Evolutionary conservation across 2,329 filamentous ascomycete species (phyloP).

Genomic region (Chaetomium sp.): DNA sequence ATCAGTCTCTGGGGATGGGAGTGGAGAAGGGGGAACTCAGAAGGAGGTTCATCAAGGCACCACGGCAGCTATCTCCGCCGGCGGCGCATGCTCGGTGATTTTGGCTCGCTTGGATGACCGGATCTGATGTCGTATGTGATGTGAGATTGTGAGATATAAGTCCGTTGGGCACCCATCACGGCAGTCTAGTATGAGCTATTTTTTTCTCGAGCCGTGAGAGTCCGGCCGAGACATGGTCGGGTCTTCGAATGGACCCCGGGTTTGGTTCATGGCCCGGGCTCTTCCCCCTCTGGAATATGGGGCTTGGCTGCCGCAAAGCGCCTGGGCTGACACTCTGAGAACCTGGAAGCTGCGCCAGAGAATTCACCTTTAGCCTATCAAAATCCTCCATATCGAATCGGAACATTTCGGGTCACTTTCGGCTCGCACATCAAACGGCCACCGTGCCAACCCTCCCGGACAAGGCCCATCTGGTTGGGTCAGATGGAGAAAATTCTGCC

Average conservation of each 20-base stretch:
- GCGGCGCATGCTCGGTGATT: constrained; percentile 22
- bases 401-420: constrained; percentile 31
- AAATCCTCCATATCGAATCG: constrained; percentile 26
- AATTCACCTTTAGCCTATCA: constrained; percentile 33
- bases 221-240: constrained; percentile 22
- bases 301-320: constrained; percentile 1
- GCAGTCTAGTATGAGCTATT: constrained; percentile 26
- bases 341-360: not conserved
- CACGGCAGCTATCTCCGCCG: not conserved
- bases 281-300: not conserved
- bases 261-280: constrained; percentile 1
- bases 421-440: constrained; percentile 24
- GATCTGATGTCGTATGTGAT: not conserved
- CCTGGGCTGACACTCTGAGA: not conserved
- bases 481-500: constrained; percentile 21
- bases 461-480: constrained; percentile 25
- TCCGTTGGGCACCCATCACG: constrained; percentile 11
- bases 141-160: not conserved
- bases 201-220: constrained; percentile 9
- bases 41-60: too few species aligned
- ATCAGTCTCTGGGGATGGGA: not conserved
- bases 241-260: not conserved
- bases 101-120: constrained; percentile 1
- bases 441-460: constrained; percentile 21
- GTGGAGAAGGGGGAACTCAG: not conserved